These are phyloP conservation scores for Bauhinia variegata DNA, from an alignment of 306 rosid species.

Conservation along the genomic window DNA sequence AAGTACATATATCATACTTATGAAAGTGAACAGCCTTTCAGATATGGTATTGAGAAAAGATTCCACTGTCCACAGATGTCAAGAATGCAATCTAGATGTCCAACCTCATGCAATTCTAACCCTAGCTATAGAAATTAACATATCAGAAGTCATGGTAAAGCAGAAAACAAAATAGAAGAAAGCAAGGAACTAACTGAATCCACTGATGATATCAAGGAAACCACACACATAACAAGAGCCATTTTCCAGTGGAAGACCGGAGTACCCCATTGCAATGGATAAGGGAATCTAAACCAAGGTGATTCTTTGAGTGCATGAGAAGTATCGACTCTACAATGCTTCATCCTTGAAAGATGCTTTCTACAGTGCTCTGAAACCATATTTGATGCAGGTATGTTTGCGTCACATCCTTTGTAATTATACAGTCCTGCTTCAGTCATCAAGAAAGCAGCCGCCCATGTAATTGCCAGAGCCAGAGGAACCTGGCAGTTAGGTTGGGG, in stretches of 20 bases:
- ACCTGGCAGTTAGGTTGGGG: constrained; percentile 61
- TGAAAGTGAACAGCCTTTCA: constrained; percentile 21
- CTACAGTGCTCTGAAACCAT: constrained; percentile 85
- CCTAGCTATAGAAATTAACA: constrained; percentile 16
- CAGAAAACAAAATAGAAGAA: constrained; percentile 31
- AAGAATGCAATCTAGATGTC: constrained; percentile 12
- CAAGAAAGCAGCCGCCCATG: constrained; percentile 93
- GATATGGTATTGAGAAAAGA: constrained; percentile 14
- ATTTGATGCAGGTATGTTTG: constrained; percentile 87
- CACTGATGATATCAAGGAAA: constrained; percentile 85
- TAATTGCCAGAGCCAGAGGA: constrained; percentile 93
- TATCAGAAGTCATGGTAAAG: constrained; percentile 20
- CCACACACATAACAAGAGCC: constrained; percentile 95
- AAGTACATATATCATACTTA: background rate
- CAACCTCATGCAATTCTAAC: constrained; percentile 9
- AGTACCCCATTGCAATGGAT: constrained; percentile 97
- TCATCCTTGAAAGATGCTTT: constrained; percentile 90
- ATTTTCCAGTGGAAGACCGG: constrained; percentile 97
- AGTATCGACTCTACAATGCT: constrained; percentile 92
- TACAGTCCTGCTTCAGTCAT: constrained; percentile 84
- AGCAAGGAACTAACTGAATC: constrained; percentile 88
- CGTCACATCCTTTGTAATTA: constrained; percentile 92
- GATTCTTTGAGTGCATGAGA: constrained; percentile 75
- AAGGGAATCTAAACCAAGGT: constrained; percentile 98
- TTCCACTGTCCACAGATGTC: constrained; percentile 2